A percentile compares a stretch with the other conserved stretches of the same genome.
These are phyloP conservation scores for Dinochytrium kinnereticum DNA, from an alignment of 371 early-diverging fungal species.

Conservation along the genomic window DNA sequence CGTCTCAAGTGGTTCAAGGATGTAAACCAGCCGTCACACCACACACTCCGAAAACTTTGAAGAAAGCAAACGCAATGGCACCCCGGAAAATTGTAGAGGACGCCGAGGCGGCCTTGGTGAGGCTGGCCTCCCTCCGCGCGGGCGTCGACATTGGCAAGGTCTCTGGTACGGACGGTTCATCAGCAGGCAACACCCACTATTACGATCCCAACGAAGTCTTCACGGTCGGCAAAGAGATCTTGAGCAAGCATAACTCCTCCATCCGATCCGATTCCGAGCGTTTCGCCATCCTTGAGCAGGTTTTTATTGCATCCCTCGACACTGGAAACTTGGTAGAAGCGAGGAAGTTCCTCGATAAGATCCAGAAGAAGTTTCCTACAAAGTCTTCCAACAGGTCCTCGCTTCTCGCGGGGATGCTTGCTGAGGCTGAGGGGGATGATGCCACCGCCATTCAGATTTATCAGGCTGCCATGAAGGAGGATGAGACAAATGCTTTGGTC, in stretches of 20 bases:
- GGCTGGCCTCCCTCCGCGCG: background rate
- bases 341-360: constrained; percentile 61
- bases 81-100: background rate
- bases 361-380: constrained; percentile 64
- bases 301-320: constrained; percentile 80
- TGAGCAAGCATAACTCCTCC: constrained; percentile 11
- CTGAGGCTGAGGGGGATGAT: constrained; percentile 74
- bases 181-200: background rate
- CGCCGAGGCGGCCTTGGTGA: background rate
- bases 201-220: constrained; percentile 38
- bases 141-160: background rate
- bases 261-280: constrained; percentile 26
- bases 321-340: constrained; percentile 70
- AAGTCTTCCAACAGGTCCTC: constrained; percentile 65
- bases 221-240: constrained; percentile 18
- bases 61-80: background rate
- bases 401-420: constrained; percentile 69
- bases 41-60: background rate
- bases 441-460: constrained; percentile 62
- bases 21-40: too few relatives aligned
- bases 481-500: constrained; percentile 37
- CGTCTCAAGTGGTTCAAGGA: too few relatives aligned
- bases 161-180: background rate
- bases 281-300: constrained; percentile 75
- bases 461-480: constrained; percentile 31